Base-by-base conservation (phyloP, 2,329 filamentous ascomycete genomes). In the Ascochyta viciae-villosae region DNA sequence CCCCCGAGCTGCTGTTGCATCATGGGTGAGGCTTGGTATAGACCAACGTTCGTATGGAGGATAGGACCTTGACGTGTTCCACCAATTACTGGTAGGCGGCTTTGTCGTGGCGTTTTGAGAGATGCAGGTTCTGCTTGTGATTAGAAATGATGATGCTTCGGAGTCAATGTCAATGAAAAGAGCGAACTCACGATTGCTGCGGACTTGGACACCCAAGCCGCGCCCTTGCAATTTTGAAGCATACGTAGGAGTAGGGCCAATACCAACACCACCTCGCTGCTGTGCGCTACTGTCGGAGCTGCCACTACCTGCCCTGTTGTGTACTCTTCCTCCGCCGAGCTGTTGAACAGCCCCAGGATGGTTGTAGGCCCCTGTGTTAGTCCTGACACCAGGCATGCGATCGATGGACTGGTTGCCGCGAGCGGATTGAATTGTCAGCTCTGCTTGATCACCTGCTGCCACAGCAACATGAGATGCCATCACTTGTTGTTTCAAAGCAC, bases 401-500 rank as follows among this genome's bases (percentile, higher is more conserved):
- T 74, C 64, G 22, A 73, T 62, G 58, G 65, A 71, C 7, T 65
- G 68, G 39, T 74, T 69, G n/a, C 62, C 61, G 7, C 65, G 62
- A 24, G 60, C 65, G 24, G 63, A 62, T 8, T 72, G 65, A 3
- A 75, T 37, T 3, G 74, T 61, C 8, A 64, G 56, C 38, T 74
- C 71, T 22, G 69, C 75, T 50, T 76, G 73, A 45, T 86, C 79
- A 3, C 82, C 82, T 19, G 84, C 84, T 6, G 84, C 84, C 16
- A 76, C 76, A 50, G 84, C 81, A 54, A 86, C 81, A 12, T 83
- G 80, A 2, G 81, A 80, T 29, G 77, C 76, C 75, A 85, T 81
- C 10, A 84, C 79, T 55, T 82, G 81, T 26, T 80, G 78, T 66
- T 87, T 87, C 37, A 87, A 73, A 12, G 80, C 67, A 41, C 84